Percentiles rank a stretch among this genome's conserved stretches.
These are phyloP conservation scores for Uronychia binucleata DNA, from an alignment of 73 alveolate genomes.

Conservation along the genomic window DNA sequence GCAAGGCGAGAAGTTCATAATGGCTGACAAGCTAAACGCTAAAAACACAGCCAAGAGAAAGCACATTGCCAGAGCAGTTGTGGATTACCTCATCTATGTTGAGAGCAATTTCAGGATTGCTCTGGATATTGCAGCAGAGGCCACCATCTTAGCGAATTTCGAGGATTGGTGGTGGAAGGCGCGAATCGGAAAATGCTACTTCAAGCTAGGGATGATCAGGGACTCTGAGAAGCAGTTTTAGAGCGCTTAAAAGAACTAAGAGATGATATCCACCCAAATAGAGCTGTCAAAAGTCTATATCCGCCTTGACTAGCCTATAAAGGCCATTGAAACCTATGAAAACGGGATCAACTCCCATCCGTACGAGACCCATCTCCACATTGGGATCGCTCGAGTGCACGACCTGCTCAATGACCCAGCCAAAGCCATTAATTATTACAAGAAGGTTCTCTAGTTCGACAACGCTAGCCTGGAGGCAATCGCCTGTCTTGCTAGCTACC, in stretches of 20 bases:
- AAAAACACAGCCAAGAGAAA: constrained; percentile 90
- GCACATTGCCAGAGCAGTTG: constrained; percentile 94
- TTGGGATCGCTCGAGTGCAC: constrained; percentile 93
- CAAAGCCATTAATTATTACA: constrained; percentile 83
- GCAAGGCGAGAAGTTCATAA: constrained; percentile 85
- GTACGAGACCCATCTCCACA: constrained; percentile 80
- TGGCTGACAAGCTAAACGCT: constrained; percentile 93
- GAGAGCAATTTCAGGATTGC: constrained; percentile 96
- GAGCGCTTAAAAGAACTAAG: constrained; percentile 90
- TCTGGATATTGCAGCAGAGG: constrained; percentile 96
- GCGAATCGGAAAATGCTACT: constrained; percentile 97
- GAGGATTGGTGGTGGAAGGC: constrained; percentile 99
- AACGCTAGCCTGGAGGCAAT: constrained; percentile 97
- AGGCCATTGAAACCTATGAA: constrained; percentile 90
- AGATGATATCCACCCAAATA: constrained; percentile 86
- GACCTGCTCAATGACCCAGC: constrained; percentile 90
- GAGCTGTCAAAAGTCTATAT: constrained; percentile 91
- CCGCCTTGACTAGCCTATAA: constrained; percentile 95
- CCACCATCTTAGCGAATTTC: constrained; percentile 78
- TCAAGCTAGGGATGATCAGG: constrained; percentile 95
- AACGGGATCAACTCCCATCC: constrained; percentile 75
- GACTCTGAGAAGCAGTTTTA: constrained; percentile 98
- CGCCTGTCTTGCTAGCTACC: constrained; percentile 98
- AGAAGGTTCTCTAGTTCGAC: constrained; percentile 82
- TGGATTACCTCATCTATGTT: constrained; percentile 96